These are phyloP conservation scores for Catunica adiposa DNA, from an alignment of 2,329 filamentous ascomycete genomes.

Conservation along the genomic window DNA sequence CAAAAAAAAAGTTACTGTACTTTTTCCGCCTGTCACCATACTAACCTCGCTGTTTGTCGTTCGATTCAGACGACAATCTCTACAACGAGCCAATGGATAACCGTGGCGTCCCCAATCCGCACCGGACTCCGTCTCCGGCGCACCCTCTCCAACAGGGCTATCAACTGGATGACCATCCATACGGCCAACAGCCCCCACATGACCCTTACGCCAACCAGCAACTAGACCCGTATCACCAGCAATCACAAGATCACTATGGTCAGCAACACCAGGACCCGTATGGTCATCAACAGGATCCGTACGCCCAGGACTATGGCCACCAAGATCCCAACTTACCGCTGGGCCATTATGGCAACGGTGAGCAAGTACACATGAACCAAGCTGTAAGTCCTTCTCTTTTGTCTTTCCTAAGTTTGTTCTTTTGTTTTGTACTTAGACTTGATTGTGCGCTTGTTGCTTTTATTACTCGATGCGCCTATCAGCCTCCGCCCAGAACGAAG, in stretches of 20 bases:
- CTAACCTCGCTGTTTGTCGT: constrained; percentile 5
- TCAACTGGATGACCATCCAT: constrained; percentile 66
- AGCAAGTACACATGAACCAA: constrained; percentile 67
- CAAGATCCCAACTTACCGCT: constrained; percentile 9
- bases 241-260: constrained; percentile 32
- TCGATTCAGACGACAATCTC: constrained; percentile 37
- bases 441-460: background rate
- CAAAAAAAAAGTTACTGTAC: too few relatives aligned
- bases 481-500: background rate
- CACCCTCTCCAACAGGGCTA: constrained; percentile 60
- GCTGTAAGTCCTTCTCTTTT: constrained; percentile 42
- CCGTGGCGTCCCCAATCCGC: constrained; percentile 23
- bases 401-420: background rate
- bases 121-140: constrained; percentile 59
- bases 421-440: background rate
- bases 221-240: constrained; percentile 21
- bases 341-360: constrained; percentile 35
- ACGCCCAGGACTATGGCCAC: background rate
- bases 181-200: constrained; percentile 31
- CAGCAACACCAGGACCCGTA: constrained; percentile 1
- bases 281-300: background rate
- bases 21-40: background rate
- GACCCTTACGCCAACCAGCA: constrained; percentile 10
- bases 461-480: background rate
- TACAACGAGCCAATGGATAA: constrained; percentile 44